Evolutionary conservation across 192 early-diverging fungal genomes (phyloP).

Genomic region (Coemansia sp.): DNA sequence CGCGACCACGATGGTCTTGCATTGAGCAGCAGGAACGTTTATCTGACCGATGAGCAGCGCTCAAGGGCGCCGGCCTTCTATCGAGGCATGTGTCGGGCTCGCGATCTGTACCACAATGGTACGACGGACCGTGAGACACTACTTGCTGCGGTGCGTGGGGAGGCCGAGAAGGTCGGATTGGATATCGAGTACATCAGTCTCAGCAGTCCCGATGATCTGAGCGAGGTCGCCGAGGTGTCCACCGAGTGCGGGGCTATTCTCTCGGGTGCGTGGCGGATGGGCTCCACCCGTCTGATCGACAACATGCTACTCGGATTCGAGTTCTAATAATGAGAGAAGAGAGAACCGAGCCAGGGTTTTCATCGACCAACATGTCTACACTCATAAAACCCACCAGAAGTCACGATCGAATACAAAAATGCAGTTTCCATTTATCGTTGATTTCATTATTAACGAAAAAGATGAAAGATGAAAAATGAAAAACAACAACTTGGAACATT

Average conservation of each 20-base stretch:
- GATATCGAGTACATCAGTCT: conserved; percentile 87
- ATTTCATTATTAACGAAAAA: conserved; percentile 1
- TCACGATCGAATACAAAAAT: neutral
- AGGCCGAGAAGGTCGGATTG: conserved; percentile 50
- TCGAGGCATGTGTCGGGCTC: conserved; percentile 63
- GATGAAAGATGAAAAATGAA: neutral
- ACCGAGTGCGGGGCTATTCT: conserved; percentile 68
- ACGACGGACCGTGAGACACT: conserved; percentile 34
- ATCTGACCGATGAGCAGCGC: conserved; percentile 73
- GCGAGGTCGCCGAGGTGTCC: conserved; percentile 57
- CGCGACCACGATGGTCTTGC: conserved; percentile 86
- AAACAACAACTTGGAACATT: neutral
- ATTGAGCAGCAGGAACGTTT: conserved; percentile 87
- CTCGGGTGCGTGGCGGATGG: conserved; percentile 82
- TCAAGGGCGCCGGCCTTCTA: conserved; percentile 71
- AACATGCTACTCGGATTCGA: conserved; percentile 77
- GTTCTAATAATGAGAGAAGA: conserved; percentile 15
- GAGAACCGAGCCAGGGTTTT: neutral
- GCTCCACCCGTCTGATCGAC: conserved; percentile 90
- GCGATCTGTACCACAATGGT: conserved; percentile 48
- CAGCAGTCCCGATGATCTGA: conserved; percentile 67
- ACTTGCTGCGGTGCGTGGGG: conserved; percentile 51
- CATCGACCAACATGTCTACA: too few relatives aligned
- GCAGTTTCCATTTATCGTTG: neutral
- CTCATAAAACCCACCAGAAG: too few relatives aligned